Conservation (phyloP, 768 basidiomycete species). For the Boletus tomentosulus region DNA sequence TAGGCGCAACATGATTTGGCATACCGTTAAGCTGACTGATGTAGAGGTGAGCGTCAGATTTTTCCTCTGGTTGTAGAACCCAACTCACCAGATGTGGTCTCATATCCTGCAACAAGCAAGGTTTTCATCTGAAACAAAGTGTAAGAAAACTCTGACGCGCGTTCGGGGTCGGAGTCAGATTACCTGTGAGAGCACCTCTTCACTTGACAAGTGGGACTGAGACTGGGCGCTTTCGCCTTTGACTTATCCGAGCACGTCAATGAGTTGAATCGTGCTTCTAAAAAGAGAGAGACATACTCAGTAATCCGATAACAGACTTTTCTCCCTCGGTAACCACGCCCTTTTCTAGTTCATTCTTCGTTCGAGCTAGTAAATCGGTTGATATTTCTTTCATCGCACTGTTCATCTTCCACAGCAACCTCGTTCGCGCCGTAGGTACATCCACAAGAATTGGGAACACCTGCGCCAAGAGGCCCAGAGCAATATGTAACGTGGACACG, state of each 20-base stretch:
- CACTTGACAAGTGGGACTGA: conserved; percentile 21
- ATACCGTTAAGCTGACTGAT: conserved; percentile 21
- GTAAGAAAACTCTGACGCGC: background rate
- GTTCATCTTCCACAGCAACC: conserved; percentile 28
- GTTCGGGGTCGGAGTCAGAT: background rate
- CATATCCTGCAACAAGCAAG: conserved; percentile 21
- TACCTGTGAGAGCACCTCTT: conserved; percentile 29
- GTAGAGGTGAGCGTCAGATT: background rate
- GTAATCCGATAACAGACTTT: conserved; percentile 23
- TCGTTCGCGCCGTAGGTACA: conserved; percentile 36
- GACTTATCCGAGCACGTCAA: conserved; percentile 23
- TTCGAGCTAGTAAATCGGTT: conserved; percentile 35
- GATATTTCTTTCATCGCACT: conserved; percentile 39
- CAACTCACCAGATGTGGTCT: conserved; percentile 20
- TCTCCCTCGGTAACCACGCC: conserved; percentile 20
- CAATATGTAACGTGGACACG: conserved; percentile 24
- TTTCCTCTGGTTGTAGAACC: background rate
- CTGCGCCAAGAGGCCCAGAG: conserved; percentile 35
- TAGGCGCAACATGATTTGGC: background rate
- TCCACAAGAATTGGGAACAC: conserved; percentile 34
- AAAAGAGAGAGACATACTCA: conserved; percentile 20
- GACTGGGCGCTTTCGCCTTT: conserved; percentile 32
- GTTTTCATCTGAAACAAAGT: conserved; percentile 15
- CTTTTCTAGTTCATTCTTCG: conserved; percentile 30
- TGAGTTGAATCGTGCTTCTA: background rate